Evolutionary conservation across 192 early-diverging fungal genomes (phyloP).

Genomic region (Coemansia sp.): DNA sequence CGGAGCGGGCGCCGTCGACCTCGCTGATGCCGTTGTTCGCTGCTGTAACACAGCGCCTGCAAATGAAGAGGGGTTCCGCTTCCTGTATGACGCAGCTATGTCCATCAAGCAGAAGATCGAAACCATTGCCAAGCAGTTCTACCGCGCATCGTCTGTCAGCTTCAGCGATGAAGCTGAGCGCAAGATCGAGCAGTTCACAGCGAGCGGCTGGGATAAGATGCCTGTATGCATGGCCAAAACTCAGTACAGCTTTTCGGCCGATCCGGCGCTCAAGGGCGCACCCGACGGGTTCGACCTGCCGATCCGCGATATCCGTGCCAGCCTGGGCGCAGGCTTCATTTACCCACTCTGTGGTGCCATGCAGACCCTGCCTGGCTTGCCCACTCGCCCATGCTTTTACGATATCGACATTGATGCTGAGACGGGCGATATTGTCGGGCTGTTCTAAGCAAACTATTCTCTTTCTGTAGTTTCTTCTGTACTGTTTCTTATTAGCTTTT

Average conservation of each 20-base stretch:
- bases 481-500: too few species aligned
- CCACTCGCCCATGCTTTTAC: conserved; percentile 94
- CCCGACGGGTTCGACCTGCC: conserved; percentile 92
- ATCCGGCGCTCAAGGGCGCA: conserved; percentile 88
- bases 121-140: conserved; percentile 88
- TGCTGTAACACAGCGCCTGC: conserved; percentile 59
- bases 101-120: conserved; percentile 91
- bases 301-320: conserved; percentile 92
- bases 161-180: conserved; percentile 77
- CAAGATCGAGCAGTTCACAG: conserved; percentile 88
- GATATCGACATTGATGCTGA: conserved; percentile 92
- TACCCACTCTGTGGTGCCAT: conserved; percentile 95
- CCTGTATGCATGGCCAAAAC: conserved; percentile 99
- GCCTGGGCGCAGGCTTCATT: conserved; percentile 95
- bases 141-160: conserved; percentile 91
- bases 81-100: conserved; percentile 81
- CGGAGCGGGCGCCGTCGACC: conserved; percentile 82
- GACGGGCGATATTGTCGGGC: conserved; percentile 78
- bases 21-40: conserved; percentile 81
- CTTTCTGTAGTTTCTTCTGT: background rate
- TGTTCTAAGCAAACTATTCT: conserved; percentile 64
- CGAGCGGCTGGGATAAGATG: conserved; percentile 81
- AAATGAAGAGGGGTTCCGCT: conserved; percentile 63
- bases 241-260: conserved; percentile 89
- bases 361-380: conserved; percentile 98